These are phyloP conservation scores for Pseudogymnoascus sp. DNA, from an alignment of 2,329 filamentous ascomycete species.

Conservation along the genomic window DNA sequence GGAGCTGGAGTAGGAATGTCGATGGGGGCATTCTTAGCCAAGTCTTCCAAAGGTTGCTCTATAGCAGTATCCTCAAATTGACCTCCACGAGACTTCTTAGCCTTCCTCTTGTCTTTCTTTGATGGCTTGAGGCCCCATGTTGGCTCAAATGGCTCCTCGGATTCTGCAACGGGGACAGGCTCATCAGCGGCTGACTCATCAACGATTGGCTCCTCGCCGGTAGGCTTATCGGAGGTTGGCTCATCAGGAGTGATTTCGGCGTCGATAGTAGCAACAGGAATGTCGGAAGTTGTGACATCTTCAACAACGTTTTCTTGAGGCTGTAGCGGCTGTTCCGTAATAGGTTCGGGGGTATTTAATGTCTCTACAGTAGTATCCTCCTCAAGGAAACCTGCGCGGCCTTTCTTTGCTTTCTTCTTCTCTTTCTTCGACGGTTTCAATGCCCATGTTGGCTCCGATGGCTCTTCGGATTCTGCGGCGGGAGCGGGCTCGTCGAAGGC, in stretches of 20 bases:
- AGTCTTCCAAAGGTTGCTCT: neutral
- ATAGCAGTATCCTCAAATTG: constrained; percentile 10
- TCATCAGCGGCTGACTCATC: neutral
- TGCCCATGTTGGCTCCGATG: neutral
- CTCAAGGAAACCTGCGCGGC: constrained; percentile 11
- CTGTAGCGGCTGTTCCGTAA: neutral
- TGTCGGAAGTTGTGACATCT: neutral
- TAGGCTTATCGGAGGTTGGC: neutral
- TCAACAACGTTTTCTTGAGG: neutral
- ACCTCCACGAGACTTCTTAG: constrained; percentile 19
- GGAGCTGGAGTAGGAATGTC: neutral
- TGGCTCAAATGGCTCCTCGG: neutral
- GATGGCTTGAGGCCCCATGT: constrained; percentile 17
- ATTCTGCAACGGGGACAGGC: neutral
- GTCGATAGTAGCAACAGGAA: neutral
- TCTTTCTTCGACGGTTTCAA: constrained; percentile 32
- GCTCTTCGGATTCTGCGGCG: neutral
- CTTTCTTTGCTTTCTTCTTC: constrained; percentile 33
- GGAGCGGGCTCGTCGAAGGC: neutral
- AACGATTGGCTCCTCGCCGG: neutral
- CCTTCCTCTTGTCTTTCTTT: constrained; percentile 39
- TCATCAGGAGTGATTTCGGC: neutral
- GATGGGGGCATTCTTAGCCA: neutral
- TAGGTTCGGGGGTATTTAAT: neutral
- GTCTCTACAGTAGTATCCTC: neutral